Evolutionary conservation across 495 filamentous ascomycete genomes (phyloP).

Genomic region (Penicillium canescens): DNA sequence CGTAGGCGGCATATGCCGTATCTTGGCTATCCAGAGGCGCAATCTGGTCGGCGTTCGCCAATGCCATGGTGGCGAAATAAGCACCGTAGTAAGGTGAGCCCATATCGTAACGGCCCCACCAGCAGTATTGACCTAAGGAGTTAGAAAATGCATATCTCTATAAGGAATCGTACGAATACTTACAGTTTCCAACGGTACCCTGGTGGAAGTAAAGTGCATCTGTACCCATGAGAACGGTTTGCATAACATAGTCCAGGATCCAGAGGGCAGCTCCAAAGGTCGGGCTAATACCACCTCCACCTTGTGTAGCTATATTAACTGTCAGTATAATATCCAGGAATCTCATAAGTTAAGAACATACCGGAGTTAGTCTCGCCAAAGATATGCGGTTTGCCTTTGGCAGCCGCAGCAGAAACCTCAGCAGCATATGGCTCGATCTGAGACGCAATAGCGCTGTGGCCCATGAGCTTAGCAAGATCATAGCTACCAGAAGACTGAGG

Average conservation of each 20-base stretch:
- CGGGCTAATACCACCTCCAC: conserved; percentile 50
- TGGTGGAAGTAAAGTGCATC: conserved; percentile 57
- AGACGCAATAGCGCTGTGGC: conserved; percentile 46
- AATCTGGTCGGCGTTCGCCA: conserved; percentile 52
- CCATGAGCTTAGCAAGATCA: conserved; percentile 45
- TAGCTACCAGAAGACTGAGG: conserved; percentile 49
- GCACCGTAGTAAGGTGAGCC: conserved; percentile 61
- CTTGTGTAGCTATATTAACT: conserved; percentile 25
- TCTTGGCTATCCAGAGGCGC: conserved; percentile 51
- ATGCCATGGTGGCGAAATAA: conserved; percentile 51
- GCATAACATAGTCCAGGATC: conserved; percentile 61
- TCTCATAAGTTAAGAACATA: conserved; percentile 12
- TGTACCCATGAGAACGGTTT: conserved; percentile 48
- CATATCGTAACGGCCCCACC: conserved; percentile 57
- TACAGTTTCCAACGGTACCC: conserved; percentile 58
- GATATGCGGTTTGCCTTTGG: conserved; percentile 50
- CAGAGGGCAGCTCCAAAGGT: conserved; percentile 60
- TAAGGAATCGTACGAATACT: background rate
- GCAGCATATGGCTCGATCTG: conserved; percentile 50
- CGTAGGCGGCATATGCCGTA: conserved; percentile 53
- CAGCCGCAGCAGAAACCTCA: conserved; percentile 49
- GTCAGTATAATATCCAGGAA: background rate
- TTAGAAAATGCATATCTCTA: background rate
- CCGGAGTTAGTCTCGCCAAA: conserved; percentile 63
- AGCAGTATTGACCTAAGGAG: conserved; percentile 53